Evolutionary conservation across 306 rosid species (phyloP), one percentile per base, ranked within the genome.

Genomic region (Glycyrrhiza uralensis): DNA sequence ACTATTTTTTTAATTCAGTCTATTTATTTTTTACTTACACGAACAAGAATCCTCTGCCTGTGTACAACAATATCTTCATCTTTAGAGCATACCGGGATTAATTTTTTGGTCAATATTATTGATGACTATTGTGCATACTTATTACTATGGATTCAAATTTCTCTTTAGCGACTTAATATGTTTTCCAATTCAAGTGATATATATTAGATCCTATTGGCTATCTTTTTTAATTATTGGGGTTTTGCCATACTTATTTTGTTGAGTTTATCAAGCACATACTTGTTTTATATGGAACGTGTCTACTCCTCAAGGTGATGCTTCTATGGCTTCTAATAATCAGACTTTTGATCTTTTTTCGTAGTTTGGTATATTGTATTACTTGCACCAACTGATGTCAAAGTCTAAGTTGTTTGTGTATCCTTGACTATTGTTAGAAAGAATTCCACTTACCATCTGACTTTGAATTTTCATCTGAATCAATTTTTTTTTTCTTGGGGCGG

Each of bases 391-490:
- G 55, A 42, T 41, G 35, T 26, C 13, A 1, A 41, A n/a, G 23
- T 23, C 4, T 19, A 68, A 32, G 23, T 30, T 47, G 26, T 49
- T 60, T 61, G 47, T 23, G 28, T 33, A 26, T 63, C 60, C 33
- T 63, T 36, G 64, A 12, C 15, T 57, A 42, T 62, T 32, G 44
- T 33, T 64, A 6, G 10, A 51, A 78, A n/a, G 56, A 56, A 49
- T 24, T 47, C 55, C 45, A 8, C 45, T 63, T 8, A 12, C 10
- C 41, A 17, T 45, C 58, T 30, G 49, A 38, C 12, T 68, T 36
- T 85, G 44, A 45, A 64, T 50, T 24, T 18, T 75, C 71, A 35
- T 39, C 0, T 4, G n/a, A n/a, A n/a, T n/a, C n/a, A n/a, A n/a
- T 35, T 54, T 56, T 44, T 3, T 20, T 24, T 22, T 64, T 75